Evolutionary conservation across 1,139 yeast species (phyloP).

Genomic region (Debaryomycetaceae sp.): DNA sequence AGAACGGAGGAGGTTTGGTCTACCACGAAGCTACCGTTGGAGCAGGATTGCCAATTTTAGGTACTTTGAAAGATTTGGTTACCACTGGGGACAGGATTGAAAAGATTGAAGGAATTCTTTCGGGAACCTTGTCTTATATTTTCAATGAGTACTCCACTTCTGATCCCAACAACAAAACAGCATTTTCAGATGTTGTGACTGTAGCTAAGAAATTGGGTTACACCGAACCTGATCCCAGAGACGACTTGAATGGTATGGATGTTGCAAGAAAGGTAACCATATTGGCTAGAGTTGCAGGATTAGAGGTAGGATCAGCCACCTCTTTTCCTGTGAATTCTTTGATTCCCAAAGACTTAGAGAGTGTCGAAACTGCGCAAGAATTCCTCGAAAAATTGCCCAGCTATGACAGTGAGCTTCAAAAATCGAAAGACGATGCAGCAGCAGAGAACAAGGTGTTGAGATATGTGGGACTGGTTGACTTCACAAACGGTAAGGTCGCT

Average conservation of each 20-base stretch:
- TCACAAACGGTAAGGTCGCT: conserved; percentile 60
- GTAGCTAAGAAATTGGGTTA: conserved; percentile 89
- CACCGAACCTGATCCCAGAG: conserved; percentile 99
- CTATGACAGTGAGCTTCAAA: conserved; percentile 75
- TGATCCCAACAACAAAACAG: conserved; percentile 50
- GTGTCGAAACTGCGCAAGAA: conserved; percentile 69
- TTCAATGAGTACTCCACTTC: conserved; percentile 88
- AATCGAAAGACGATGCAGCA: conserved; percentile 76
- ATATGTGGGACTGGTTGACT: conserved; percentile 88
- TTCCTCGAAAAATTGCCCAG: conserved; percentile 77
- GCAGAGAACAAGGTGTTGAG: conserved; percentile 83
- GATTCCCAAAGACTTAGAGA: conserved; percentile 82
- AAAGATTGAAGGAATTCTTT: conserved; percentile 91
- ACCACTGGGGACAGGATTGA: conserved; percentile 89
- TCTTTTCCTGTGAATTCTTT: conserved; percentile 95
- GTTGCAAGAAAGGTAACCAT: conserved; percentile 98
- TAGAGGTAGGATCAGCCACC: conserved; percentile 81
- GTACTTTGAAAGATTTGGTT: conserved; percentile 81
- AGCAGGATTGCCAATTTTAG: conserved; percentile 93
- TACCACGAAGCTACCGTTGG: conserved; percentile 99
- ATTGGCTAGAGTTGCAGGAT: conserved; percentile 87
- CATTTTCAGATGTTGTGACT: conserved; percentile 85
- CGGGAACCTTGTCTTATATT: conserved; percentile 95
- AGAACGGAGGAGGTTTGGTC: conserved; percentile 67
- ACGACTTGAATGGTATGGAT: conserved; percentile 94